Percentiles rank a stretch among this genome's conserved stretches.
These are phyloP conservation scores for Prunus salicina DNA, from an alignment of 306 rosid genomes.

Conservation along the genomic window DNA sequence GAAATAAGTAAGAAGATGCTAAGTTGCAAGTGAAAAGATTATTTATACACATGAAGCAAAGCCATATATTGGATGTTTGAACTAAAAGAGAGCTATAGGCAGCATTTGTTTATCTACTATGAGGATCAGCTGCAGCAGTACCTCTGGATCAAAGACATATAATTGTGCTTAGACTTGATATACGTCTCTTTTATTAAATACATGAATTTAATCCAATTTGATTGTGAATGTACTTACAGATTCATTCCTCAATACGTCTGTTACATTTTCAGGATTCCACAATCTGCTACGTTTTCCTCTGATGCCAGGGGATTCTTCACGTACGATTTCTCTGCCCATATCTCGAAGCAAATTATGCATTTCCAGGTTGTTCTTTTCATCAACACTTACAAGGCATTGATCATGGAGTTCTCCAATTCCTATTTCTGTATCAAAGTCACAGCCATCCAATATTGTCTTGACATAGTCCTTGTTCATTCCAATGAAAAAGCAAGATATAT, in stretches of 20 bases:
- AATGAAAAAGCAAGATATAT: constrained; percentile 36
- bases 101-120: neutral
- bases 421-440: constrained; percentile 26
- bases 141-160: neutral
- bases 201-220: neutral
- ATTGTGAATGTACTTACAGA: neutral
- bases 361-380: neutral
- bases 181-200: neutral
- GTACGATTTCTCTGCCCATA: constrained; percentile 43
- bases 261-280: neutral
- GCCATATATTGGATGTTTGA: neutral
- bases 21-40: neutral
- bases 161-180: too few species aligned
- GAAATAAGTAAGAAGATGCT: neutral
- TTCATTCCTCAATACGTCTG: neutral
- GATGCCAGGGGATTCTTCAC: neutral
- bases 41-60: neutral
- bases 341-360: constrained; percentile 25
- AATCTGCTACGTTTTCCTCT: constrained; percentile 21
- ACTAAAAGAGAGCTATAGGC: neutral
- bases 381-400: constrained; percentile 25
- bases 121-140: neutral
- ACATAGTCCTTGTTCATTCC: constrained; percentile 28
- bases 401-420: constrained; percentile 29
- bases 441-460: constrained; percentile 22